A percentile compares a stretch with the other conserved stretches of the same genome.
Evolutionary conservation across 1,284 basidiomycete species (phyloP).

Genomic region (Cerrena zonata): DNA sequence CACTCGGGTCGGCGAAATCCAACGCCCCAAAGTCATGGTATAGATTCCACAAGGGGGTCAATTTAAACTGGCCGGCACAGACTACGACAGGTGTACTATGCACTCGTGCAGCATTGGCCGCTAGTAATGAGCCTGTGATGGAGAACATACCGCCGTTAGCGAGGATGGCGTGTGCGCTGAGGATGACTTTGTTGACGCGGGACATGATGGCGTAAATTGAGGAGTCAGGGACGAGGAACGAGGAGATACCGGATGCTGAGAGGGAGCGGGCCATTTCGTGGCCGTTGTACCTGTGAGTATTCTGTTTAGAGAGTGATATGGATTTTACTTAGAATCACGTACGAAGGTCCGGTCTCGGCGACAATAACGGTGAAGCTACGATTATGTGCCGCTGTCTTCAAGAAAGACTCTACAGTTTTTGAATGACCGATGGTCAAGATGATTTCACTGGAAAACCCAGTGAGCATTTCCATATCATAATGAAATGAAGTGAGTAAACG

Average conservation of each 20-base stretch:
- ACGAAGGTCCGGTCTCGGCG: conserved; percentile 90
- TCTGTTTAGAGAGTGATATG: neutral
- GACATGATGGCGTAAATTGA: conserved; percentile 95
- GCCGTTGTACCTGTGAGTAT: conserved; percentile 64
- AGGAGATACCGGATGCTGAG: conserved; percentile 78
- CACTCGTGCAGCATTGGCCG: conserved; percentile 83
- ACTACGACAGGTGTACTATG: conserved; percentile 93
- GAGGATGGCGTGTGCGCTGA: conserved; percentile 89
- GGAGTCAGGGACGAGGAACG: conserved; percentile 91
- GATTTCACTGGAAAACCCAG: conserved; percentile 79
- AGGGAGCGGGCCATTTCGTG: conserved; percentile 80
- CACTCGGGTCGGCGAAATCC: conserved; percentile 83
- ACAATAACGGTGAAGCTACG: conserved; percentile 95
- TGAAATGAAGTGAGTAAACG: neutral
- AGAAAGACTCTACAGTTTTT: conserved; percentile 87
- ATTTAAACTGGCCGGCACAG: conserved; percentile 91
- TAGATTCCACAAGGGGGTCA: conserved; percentile 90
- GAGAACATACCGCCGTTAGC: conserved; percentile 95
- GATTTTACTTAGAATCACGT: conserved; percentile 22
- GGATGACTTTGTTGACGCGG: conserved; percentile 91
- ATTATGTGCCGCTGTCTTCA: conserved; percentile 85
- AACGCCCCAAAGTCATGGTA: conserved; percentile 83
- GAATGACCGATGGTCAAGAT: conserved; percentile 94
- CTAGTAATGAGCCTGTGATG: conserved; percentile 77
- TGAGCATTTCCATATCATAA: neutral